Base-by-base conservation (phyloP, 2,329 filamentous ascomycete species). In the Cytospora piceae region DNA sequence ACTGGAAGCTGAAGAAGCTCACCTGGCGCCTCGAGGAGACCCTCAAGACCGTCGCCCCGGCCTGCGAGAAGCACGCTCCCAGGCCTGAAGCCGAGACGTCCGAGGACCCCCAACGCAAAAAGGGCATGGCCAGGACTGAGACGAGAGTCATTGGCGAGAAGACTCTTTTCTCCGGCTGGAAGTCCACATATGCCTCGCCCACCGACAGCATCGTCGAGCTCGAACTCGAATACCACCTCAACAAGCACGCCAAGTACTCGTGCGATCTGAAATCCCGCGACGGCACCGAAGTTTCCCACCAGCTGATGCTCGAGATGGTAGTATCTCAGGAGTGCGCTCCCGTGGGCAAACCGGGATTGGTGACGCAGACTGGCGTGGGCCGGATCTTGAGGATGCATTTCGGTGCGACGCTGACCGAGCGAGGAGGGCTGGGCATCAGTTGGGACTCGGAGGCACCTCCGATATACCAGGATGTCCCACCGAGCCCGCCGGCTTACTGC, bases 391-490 rank as follows among this genome's bases (percentile, higher is more conserved):
- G 94, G 70, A 97, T 97, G 85, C 92, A 96, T 76, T 98, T 97
- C 81, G 87, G 86, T 72, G 83, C 95, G 61, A 82, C 88, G 65
- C 84, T 98, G 63, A 97, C 94, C 4, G 91, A 96, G 79, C 87
- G 92, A 67, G 86, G 87, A 24, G 94, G 94, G 22, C 85, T 97
- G 75, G 94, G 94, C 59, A 94, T 99, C 72, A 92, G 91, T 71
- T 99, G 95, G 94, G 94, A 98, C 72, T 94, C 97, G 78, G 94
- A 99, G 81, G 89, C 92, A 73, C 94, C 94, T 15, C 94, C 94
- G 0, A 87, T 96, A 71, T 99, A 99, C 78, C 90, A 95, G 77
- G 93, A 98, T 74, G 93, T 98, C 52, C 94, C 94, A 0, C 89
- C 88, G 2, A 93, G 90, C 72, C 94, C 94, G 58, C 94, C 94